Evolutionary conservation across 1,284 basidiomycete species (phyloP), one percentile per base, ranked within the genome.

Genomic region (Trichosporon ovoides): DNA sequence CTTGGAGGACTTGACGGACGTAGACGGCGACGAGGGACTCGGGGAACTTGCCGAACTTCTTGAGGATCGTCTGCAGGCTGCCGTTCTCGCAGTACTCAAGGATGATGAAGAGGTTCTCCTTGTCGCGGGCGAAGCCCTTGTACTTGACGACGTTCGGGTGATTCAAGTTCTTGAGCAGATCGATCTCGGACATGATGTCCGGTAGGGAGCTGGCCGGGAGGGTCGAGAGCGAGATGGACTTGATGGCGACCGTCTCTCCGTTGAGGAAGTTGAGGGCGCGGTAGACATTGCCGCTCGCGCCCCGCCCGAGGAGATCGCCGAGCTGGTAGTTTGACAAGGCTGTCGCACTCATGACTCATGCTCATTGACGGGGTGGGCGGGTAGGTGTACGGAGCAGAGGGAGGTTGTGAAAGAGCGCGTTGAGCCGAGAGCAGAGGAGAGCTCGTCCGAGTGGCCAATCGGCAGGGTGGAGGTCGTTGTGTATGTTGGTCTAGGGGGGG

Each of bases 11-110:
- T 78, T 98, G 95, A 50, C 88, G 89, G 68, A 97, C 91, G 79
- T 98, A 98, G 11, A 97, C 91, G 1, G 90, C 93, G 40, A 98
- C 95, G 34, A 98, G 85, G 63, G 85, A 89, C 77, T 98, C 95
- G 0, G 95, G 95, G 71, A 98, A 98, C 79, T 98, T 96, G 65
- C 95, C 95, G 76, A 98, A 98, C 56, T 89, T 87, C 78, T 97
- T 97, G 79, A 88, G 88, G 68, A 98, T 97, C 62, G 88, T 88
- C 74, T 96, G 90, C 14, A 98, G 80, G 4, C 92, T 96, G 20
- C 95, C 95, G 70, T 98, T 98, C 81, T 98, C 95, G 80, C 95
- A 98, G 59, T 74, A 91, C 86, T 97, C 94, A 56, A 98, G 83
- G 65, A 98, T 92, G 78, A 98, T 98, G 78, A 95, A 96, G 62